A percentile compares a stretch with the other conserved stretches of the same genome.
phyloP scores from a whole-genome alignment of 192 early-diverging fungal genomes.

The Rhizoclosmatium sp. region DNA sequence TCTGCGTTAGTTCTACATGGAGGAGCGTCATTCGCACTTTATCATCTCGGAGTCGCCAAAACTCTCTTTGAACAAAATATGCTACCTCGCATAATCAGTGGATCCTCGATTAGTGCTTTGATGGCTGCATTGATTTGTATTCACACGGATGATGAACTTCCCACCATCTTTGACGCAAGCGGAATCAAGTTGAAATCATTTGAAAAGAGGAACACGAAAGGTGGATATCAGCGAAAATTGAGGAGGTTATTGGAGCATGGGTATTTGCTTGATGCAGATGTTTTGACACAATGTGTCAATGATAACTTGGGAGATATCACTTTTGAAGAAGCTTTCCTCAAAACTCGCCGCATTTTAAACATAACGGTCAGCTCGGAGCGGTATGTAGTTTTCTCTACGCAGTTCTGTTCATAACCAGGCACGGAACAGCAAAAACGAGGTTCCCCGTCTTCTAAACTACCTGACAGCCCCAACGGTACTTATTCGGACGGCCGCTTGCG shows the following conservation, averaged over 20 bases:
- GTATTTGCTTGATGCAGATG: constrained; percentile 77
- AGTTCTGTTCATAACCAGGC: background rate
- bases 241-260: constrained; percentile 63
- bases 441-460: constrained; percentile 78
- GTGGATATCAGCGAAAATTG: constrained; percentile 69
- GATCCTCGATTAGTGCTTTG: constrained; percentile 76
- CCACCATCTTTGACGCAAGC: constrained; percentile 58
- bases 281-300: constrained; percentile 75
- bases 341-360: constrained; percentile 76
- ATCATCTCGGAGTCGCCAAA: constrained; percentile 82
- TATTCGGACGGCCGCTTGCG: constrained; percentile 79
- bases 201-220: constrained; percentile 59
- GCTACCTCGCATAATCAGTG: constrained; percentile 78
- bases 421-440: constrained; percentile 63
- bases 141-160: constrained; percentile 77
- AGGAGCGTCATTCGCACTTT: constrained; percentile 74
- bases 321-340: constrained; percentile 72
- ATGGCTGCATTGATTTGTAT: constrained; percentile 80
- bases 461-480: constrained; percentile 83
- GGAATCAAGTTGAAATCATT: constrained; percentile 77
- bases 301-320: constrained; percentile 73
- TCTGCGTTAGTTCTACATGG: constrained; percentile 79
- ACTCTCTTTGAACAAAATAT: constrained; percentile 69
- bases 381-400: background rate
- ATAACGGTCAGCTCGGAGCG: constrained; percentile 77